phyloP scores from a whole-genome alignment of 129 eudicot genomes.

The Heracleum sosnowskyi region DNA sequence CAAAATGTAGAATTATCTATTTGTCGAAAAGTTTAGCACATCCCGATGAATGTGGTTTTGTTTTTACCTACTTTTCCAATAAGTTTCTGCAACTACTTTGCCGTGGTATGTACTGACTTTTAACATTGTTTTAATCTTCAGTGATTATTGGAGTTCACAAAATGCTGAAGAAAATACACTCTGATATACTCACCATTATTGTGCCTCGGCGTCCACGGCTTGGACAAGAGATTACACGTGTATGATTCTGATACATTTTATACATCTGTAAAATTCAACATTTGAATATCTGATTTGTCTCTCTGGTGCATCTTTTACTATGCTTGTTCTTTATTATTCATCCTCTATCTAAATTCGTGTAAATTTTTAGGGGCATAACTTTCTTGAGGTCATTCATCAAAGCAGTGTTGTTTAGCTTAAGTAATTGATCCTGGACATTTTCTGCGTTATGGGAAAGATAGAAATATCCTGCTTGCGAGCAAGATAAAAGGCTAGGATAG shows the following conservation, averaged over 20 bases:
- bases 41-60: not conserved
- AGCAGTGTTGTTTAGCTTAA: not conserved
- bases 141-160: slow-evolving; percentile 74
- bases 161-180: slow-evolving; percentile 41
- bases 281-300: not conserved
- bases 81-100: not conserved
- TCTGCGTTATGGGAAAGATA: not conserved
- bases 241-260: slow-evolving; percentile 31
- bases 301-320: not conserved
- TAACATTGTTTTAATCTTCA: slow-evolving; percentile 23
- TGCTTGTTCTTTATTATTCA: not conserved
- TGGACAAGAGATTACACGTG: slow-evolving; percentile 56
- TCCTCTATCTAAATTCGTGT: not conserved
- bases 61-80: not conserved
- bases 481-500: too few species aligned
- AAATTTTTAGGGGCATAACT: not conserved
- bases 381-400: not conserved
- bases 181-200: slow-evolving; percentile 55
- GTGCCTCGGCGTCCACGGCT: slow-evolving; percentile 80
- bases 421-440: not conserved
- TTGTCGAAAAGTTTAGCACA: too few species aligned
- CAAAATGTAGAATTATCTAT: not conserved
- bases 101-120: not conserved
- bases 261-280: not conserved
- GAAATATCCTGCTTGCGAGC: too few species aligned